Conservation (phyloP, 306 rosid species). For the Ochetophila trinervis region DNA sequence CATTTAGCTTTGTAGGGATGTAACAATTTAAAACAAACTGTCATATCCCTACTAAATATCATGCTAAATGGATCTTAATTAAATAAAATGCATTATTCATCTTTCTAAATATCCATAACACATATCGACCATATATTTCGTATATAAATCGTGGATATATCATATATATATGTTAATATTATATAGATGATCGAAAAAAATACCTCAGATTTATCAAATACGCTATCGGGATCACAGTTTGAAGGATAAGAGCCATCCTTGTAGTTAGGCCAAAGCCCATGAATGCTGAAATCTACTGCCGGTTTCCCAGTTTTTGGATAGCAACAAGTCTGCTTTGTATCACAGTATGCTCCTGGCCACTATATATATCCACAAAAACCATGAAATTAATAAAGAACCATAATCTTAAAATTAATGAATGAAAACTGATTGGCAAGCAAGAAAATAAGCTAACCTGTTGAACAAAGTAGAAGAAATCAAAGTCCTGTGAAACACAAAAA, state of each 20-base stretch:
- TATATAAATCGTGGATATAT: too few species aligned
- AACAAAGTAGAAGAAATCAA: conserved; percentile 40
- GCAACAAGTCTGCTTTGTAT: conserved; percentile 60
- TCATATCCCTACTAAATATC: too few species aligned
- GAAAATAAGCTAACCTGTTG: conserved; percentile 20
- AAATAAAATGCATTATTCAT: too few species aligned
- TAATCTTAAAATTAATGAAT: neutral
- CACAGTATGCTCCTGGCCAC: conserved; percentile 98
- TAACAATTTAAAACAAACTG: too few species aligned
- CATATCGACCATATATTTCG: too few species aligned
- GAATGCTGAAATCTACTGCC: conserved; percentile 66
- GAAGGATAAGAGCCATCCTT: conserved; percentile 65
- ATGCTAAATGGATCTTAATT: too few species aligned
- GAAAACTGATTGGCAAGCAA: neutral
- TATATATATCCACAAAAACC: conserved; percentile 12
- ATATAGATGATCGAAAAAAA: neutral
- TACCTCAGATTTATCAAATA: conserved; percentile 54
- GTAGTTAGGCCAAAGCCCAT: conserved; percentile 82
- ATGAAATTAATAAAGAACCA: neutral
- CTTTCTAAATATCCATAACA: too few species aligned
- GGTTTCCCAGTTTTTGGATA: conserved; percentile 78
- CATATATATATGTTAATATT: too few species aligned
- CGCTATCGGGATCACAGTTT: conserved; percentile 54
- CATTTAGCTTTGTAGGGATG: too few species aligned
- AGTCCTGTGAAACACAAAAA: conserved; percentile 25